phyloP scores from a whole-genome alignment of 345 rosid species.

The Eucalyptus cladocalyx region DNA sequence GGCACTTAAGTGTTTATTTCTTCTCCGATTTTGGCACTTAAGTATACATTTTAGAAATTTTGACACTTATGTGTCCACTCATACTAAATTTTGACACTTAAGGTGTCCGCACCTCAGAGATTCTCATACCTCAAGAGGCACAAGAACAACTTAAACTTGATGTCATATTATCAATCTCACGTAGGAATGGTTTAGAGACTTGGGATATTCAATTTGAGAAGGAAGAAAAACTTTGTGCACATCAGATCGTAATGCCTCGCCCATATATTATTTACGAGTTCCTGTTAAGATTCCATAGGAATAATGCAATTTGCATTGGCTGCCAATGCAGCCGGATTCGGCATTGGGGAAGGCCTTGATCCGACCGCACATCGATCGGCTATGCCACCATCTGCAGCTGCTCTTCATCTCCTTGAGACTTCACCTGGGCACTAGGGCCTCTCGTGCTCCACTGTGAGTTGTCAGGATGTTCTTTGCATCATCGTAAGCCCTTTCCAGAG shows the following conservation, averaged over 20 bases:
- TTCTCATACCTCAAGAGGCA: not conserved
- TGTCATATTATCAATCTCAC: not conserved
- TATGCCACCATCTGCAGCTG: not conserved
- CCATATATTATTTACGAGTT: not conserved
- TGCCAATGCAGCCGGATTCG: not conserved
- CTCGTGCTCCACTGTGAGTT: constrained; percentile 48
- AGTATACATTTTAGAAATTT: too few species aligned
- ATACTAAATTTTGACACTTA: too few species aligned
- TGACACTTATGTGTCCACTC: too few species aligned
- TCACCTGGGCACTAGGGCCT: constrained; percentile 16
- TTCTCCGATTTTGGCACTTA: accelerated
- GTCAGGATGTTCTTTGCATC: constrained; percentile 63
- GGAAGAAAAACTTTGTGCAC: not conserved
- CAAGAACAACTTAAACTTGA: not conserved
- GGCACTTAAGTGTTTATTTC: too few species aligned
- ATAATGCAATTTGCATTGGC: not conserved
- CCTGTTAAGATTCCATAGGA: not conserved
- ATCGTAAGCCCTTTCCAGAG: constrained; percentile 34
- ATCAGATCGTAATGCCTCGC: not conserved
- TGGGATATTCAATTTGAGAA: not conserved
- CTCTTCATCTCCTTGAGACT: not conserved
- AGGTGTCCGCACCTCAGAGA: not conserved
- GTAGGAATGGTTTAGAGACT: not conserved
- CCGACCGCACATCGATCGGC: not conserved
- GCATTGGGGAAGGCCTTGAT: not conserved